phyloP scores from a whole-genome alignment of 2,329 filamentous ascomycete species.

The Cladosporium sp. region DNA sequence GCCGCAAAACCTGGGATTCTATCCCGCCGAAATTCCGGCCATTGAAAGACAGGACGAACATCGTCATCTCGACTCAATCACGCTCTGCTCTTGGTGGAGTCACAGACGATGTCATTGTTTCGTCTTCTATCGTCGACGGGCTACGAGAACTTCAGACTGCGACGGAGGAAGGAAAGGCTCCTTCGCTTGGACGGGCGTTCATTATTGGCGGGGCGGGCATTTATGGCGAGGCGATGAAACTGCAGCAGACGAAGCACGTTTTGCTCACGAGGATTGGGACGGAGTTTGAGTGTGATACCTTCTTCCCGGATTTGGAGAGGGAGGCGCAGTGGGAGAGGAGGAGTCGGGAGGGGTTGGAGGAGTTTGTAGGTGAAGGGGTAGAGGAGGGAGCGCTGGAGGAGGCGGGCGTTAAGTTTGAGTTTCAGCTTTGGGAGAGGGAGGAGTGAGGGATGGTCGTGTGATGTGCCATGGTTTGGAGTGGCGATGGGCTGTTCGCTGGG shows the following conservation, averaged over 20 bases:
- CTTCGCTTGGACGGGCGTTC: conserved; percentile 59
- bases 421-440: conserved; percentile 28
- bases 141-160: conserved; percentile 31
- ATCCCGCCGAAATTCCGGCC: conserved; percentile 78
- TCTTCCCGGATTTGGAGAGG: conserved; percentile 50
- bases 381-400: conserved; percentile 47
- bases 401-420: conserved; percentile 26
- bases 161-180: conserved; percentile 19
- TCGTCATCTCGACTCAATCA: conserved; percentile 63
- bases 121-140: conserved; percentile 32
- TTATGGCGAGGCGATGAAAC: conserved; percentile 66
- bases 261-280: conserved; percentile 64
- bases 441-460: background rate
- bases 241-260: conserved; percentile 57
- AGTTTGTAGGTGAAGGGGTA: conserved; percentile 64
- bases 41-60: conserved; percentile 73
- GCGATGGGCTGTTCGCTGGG: no score
- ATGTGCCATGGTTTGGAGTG: background rate
- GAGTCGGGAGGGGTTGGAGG: conserved; percentile 51
- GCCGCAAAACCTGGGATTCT: conserved; percentile 92
- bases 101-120: conserved; percentile 51
- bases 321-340: background rate
- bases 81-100: conserved; percentile 17
- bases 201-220: conserved; percentile 89
- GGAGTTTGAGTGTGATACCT: conserved; percentile 73